Evolutionary conservation across 352 stramenopile species (phyloP).

Genomic region (Pythium utonaiense): DNA sequence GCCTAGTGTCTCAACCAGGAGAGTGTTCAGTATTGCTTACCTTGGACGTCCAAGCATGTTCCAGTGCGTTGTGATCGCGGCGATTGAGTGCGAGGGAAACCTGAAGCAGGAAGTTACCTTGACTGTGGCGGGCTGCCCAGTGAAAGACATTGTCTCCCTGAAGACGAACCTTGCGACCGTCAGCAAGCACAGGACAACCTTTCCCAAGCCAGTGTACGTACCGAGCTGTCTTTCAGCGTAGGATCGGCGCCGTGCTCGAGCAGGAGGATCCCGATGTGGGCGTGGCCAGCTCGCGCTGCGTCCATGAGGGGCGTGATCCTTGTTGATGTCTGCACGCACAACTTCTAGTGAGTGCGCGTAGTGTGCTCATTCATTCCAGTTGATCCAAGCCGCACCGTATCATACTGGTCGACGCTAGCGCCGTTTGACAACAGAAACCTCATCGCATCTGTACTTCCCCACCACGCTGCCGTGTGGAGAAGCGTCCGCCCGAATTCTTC

Average conservation of each 20-base stretch:
- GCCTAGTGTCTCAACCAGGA: neutral
- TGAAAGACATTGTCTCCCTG: constrained; percentile 74
- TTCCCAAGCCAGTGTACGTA: constrained; percentile 18
- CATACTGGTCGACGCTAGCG: constrained; percentile 45
- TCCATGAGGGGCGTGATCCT: constrained; percentile 59
- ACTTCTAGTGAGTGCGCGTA: no score
- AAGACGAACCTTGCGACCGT: neutral
- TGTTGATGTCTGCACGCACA: constrained; percentile 41
- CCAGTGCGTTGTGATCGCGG: constrained; percentile 21
- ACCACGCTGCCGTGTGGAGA: constrained; percentile 67
- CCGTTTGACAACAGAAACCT: constrained; percentile 44
- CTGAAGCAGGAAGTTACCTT: constrained; percentile 45
- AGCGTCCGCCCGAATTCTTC: constrained; percentile 56
- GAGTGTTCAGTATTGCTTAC: constrained; percentile 12
- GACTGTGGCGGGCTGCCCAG: constrained; percentile 51
- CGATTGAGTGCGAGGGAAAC: constrained; percentile 42
- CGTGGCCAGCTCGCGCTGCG: constrained; percentile 49
- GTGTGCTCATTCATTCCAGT: no score
- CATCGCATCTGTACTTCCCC: constrained; percentile 12
- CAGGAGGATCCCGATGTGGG: constrained; percentile 41
- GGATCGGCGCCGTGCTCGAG: constrained; percentile 42
- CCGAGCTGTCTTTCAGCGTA: constrained; percentile 40
- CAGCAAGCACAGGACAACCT: neutral
- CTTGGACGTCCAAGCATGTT: constrained; percentile 49
- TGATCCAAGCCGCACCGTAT: no score